Percentiles rank a stretch among this genome's conserved stretches.
Conservation (phyloP, 257 asterid species). For the Eustoma russellianum region DNA sequence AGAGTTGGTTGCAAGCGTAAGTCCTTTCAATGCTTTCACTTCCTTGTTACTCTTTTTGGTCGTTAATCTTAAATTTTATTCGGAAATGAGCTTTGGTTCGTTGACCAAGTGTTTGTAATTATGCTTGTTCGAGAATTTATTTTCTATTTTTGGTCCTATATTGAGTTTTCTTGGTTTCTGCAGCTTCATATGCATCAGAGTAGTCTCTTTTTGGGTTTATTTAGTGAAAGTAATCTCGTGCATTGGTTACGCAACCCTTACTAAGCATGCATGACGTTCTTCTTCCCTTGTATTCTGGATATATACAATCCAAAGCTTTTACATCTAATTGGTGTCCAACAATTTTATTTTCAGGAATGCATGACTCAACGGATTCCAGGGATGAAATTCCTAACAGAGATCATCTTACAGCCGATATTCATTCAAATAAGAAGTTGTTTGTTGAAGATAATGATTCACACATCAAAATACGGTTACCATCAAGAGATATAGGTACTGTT, state of each 20-base stretch:
- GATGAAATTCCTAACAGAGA: conserved; percentile 4
- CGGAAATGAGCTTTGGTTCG: neutral
- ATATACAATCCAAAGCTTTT: neutral
- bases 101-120: conserved; percentile 1
- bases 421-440: conserved; percentile 21
- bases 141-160: neutral
- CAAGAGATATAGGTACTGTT: conserved; percentile 26
- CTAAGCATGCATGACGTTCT: neutral
- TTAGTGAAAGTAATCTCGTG: neutral
- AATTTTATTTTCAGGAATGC: conserved; percentile 31
- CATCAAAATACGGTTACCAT: conserved; percentile 16
- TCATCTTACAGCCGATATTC: conserved; percentile 6
- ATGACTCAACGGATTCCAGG: conserved; percentile 17
- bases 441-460: conserved; percentile 12
- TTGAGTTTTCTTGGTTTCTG: neutral
- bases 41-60: neutral
- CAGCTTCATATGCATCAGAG: neutral
- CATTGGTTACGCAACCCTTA: neutral
- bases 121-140: neutral
- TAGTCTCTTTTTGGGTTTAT: neutral
- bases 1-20: conserved; percentile 59
- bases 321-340: neutral
- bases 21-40: neutral
- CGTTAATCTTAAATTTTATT: too few relatives aligned
- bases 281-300: neutral